Evolutionary conservation across 768 basidiomycete genomes (phyloP).

Genomic region (Hypsizygus marmoreus): DNA sequence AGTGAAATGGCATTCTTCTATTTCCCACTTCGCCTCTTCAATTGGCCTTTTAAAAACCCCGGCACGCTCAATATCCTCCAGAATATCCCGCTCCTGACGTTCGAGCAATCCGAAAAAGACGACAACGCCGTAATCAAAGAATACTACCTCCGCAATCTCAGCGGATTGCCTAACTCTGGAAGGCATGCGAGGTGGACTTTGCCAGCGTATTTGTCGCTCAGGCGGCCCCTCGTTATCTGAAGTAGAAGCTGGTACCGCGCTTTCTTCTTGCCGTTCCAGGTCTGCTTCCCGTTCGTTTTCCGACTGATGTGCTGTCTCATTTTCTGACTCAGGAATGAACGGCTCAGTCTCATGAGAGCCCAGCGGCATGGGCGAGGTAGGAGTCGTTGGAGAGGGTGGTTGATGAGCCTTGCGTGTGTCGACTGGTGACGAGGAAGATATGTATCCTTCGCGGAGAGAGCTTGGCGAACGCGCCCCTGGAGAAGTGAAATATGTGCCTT

Average conservation of each 20-base stretch:
- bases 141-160: conserved; percentile 71
- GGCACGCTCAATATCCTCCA: conserved; percentile 81
- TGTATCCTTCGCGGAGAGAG: conserved; percentile 60
- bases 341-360: conserved; percentile 4
- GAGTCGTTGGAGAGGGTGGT: conserved; percentile 6
- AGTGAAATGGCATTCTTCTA: conserved; percentile 90
- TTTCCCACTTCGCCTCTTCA: conserved; percentile 78
- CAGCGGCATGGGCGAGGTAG: conserved; percentile 11
- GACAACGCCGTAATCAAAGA: conserved; percentile 86
- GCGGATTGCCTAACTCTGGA: no score
- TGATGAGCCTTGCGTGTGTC: conserved; percentile 28
- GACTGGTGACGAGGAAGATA: conserved; percentile 50
- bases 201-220: conserved; percentile 7
- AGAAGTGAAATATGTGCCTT: conserved; percentile 76
- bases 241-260: conserved; percentile 1
- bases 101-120: conserved; percentile 91
- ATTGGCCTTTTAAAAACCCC: conserved; percentile 66
- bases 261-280: no score
- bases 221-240: conserved; percentile 8
- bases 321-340: conserved; percentile 9
- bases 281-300: conserved; percentile 15
- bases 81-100: conserved; percentile 73
- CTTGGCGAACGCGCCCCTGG: conserved; percentile 33
- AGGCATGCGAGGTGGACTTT: conserved; percentile 15
- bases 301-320: conserved; percentile 8